phyloP scores from a whole-genome alignment of 2,329 filamentous ascomycete genomes.

The Penicillium sp. region DNA sequence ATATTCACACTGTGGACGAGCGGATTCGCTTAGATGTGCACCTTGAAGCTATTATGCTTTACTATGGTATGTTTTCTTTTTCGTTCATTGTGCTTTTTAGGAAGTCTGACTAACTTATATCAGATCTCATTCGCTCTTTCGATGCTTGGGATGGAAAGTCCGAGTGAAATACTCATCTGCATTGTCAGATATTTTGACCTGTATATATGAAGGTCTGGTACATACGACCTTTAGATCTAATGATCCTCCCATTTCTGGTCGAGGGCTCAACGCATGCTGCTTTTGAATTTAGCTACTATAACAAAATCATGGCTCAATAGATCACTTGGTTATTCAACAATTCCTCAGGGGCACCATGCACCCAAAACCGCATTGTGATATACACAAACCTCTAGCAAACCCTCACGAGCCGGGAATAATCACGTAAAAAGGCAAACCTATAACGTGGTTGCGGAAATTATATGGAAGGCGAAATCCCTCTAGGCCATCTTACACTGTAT shows the following conservation, averaged over 20 bases:
- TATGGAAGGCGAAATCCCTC: too few relatives aligned
- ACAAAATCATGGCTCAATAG: background rate
- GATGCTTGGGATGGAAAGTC: slow-evolving; percentile 28
- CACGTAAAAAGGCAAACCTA: background rate
- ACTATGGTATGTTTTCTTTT: slow-evolving; percentile 38
- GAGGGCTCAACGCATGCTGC: background rate
- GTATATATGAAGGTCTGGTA: background rate
- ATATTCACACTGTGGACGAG: slow-evolving; percentile 55
- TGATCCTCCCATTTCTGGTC: background rate
- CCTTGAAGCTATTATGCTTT: slow-evolving; percentile 45
- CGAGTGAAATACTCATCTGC: slow-evolving; percentile 2
- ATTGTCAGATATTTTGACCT: background rate
- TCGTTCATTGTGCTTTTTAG: background rate
- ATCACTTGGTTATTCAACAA: background rate
- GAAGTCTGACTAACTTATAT: slow-evolving; percentile 1
- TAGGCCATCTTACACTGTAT: too few relatives aligned
- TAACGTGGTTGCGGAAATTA: background rate
- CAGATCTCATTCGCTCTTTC: slow-evolving; percentile 37
- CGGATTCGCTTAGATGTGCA: slow-evolving; percentile 45
- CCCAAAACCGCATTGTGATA: background rate
- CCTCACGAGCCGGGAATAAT: too few relatives aligned
- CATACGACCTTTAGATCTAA: background rate
- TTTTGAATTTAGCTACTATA: background rate
- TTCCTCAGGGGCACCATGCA: background rate
- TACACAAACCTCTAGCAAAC: background rate